phyloP scores from a whole-genome alignment of 345 rosid genomes.

The Turritis glabra region DNA sequence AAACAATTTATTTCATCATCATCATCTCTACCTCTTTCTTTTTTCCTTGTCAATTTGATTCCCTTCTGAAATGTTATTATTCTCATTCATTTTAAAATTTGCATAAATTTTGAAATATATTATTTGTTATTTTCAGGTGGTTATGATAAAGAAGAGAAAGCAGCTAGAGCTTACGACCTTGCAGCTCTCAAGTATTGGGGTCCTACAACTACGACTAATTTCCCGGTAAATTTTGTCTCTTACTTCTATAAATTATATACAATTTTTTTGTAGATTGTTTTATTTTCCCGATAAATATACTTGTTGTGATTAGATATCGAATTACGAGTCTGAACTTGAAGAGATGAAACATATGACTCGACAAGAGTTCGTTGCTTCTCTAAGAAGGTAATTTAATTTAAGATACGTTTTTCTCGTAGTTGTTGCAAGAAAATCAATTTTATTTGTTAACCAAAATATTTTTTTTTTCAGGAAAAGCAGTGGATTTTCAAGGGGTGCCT shows the following conservation, averaged over 20 bases:
- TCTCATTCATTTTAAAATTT: background rate
- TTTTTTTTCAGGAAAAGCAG: conserved; percentile 69
- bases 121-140: conserved; percentile 57
- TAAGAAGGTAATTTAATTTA: conserved; percentile 57
- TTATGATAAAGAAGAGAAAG: conserved; percentile 92
- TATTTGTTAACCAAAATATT: background rate
- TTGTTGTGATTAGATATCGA: conserved; percentile 50
- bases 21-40: background rate
- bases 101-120: background rate
- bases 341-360: conserved; percentile 94
- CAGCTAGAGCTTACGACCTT: conserved; percentile 94
- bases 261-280: too few relatives aligned
- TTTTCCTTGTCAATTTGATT: background rate
- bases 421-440: background rate
- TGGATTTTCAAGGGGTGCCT: conserved; percentile 98
- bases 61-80: conserved; percentile 10
- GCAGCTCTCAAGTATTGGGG: conserved; percentile 99
- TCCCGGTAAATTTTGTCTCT: conserved; percentile 53
- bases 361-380: conserved; percentile 95
- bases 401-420: background rate
- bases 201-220: conserved; percentile 86
- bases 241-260: too few relatives aligned
- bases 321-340: conserved; percentile 81
- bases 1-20: conserved; percentile 10
- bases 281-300: background rate